Evolutionary conservation across 1,284 basidiomycete genomes (phyloP).

Genomic region (Pholiota adiposa): DNA sequence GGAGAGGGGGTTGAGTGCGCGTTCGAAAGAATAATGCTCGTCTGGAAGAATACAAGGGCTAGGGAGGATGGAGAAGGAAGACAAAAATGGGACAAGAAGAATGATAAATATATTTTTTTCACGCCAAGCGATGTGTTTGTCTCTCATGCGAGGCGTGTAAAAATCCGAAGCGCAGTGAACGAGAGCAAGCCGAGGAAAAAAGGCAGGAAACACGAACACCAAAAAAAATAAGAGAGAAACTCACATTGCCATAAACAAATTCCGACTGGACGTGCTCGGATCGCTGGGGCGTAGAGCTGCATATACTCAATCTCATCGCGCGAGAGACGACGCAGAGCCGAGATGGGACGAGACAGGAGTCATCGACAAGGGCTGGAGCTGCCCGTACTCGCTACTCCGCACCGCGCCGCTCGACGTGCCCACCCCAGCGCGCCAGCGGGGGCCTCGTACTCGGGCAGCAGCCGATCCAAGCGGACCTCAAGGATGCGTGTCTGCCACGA

Average conservation of each 20-base stretch:
- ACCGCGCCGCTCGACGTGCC: constrained; percentile 11
- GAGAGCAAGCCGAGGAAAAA: constrained; percentile 7
- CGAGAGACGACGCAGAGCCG: constrained; percentile 10
- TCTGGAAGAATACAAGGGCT: background rate
- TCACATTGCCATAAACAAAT: constrained; percentile 74
- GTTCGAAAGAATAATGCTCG: no score
- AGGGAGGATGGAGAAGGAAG: no score
- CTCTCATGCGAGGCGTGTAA: background rate
- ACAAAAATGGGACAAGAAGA: background rate
- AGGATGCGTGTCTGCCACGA: constrained; percentile 91
- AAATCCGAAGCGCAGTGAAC: background rate
- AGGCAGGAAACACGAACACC: constrained; percentile 5
- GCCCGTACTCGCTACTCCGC: constrained; percentile 10
- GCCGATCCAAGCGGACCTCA: constrained; percentile 85
- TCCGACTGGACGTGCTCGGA: constrained; percentile 41
- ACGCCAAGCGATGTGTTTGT: background rate
- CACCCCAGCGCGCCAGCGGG: no score
- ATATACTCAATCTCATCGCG: constrained; percentile 15
- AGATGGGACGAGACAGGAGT: constrained; percentile 7
- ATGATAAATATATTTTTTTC: background rate
- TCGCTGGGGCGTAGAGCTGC: constrained; percentile 17
- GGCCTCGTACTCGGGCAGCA: constrained; percentile 40
- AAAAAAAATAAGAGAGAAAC: constrained; percentile 26
- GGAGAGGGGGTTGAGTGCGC: no score
- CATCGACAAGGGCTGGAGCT: constrained; percentile 3